A percentile compares a stretch with the other conserved stretches of the same genome.
phyloP scores from a whole-genome alignment of 345 rosid genomes.

The Aethionema arabicum region DNA sequence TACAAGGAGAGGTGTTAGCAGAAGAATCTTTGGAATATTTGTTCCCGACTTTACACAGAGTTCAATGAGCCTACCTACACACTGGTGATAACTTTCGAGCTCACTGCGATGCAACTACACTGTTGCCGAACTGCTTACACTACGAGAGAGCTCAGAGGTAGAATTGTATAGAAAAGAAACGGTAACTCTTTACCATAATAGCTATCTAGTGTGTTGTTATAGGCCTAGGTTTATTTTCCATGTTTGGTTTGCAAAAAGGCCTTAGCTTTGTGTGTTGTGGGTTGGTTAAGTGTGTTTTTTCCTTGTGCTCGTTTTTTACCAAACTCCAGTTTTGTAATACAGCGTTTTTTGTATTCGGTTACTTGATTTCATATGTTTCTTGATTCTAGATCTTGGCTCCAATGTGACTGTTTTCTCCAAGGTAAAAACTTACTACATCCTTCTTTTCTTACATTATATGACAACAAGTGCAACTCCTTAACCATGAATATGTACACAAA shows the following conservation, averaged over 20 bases:
- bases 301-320: too few species aligned
- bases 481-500: constrained; percentile 41
- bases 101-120: not conserved
- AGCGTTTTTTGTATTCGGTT: too few species aligned
- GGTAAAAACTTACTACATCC: constrained; percentile 3
- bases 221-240: constrained; percentile 17
- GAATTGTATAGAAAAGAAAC: not conserved
- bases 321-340: too few species aligned
- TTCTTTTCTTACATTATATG: constrained; percentile 9
- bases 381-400: too few species aligned
- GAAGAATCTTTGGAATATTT: constrained; percentile 3
- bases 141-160: not conserved
- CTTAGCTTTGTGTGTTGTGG: too few species aligned
- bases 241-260: not conserved
- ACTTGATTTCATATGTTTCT: too few species aligned
- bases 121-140: not conserved
- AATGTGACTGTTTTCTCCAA: too few species aligned
- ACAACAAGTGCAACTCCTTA: constrained; percentile 29
- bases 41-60: constrained; percentile 9
- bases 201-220: constrained; percentile 14
- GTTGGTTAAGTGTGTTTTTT: too few species aligned
- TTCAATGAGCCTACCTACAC: not conserved
- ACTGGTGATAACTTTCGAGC: not conserved
- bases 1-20: not conserved
- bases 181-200: not conserved